Evolutionary conservation across 75 land plant species (phyloP).

Genomic region (Isoetes taiwanensis): DNA sequence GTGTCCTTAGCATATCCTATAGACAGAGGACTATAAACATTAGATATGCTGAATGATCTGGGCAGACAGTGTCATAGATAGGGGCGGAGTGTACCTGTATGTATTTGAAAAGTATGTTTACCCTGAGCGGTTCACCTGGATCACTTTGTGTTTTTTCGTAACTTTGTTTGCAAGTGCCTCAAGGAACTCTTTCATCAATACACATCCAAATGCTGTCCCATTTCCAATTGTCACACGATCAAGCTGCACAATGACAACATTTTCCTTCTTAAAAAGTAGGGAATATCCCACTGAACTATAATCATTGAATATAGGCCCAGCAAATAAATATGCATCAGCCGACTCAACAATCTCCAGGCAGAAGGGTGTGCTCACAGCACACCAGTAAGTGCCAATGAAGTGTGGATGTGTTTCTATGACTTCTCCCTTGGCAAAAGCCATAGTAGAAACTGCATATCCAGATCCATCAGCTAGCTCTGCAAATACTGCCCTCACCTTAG

Average conservation of each 20-base stretch:
- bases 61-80: not conserved
- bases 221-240: not conserved
- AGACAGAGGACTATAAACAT: not conserved
- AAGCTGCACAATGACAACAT: not conserved
- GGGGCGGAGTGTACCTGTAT: slow-evolving; percentile 38
- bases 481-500: not conserved
- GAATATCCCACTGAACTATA: slow-evolving; percentile 6
- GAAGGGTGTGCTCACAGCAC: slow-evolving; percentile 2
- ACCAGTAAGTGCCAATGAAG: slow-evolving; percentile 3
- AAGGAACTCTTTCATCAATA: slow-evolving; percentile 1
- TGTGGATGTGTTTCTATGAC: not conserved
- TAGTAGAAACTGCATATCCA: not conserved
- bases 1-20: slow-evolving; percentile 45
- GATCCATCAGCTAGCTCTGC: slow-evolving; percentile 2
- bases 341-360: slow-evolving; percentile 3
- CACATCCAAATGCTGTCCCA: not conserved
- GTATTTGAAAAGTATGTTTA: slow-evolving; percentile 60
- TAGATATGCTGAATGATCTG: not conserved
- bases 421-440: not conserved
- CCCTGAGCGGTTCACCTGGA: slow-evolving; percentile 45
- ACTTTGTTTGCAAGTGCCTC: not conserved
- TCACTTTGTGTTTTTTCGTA: slow-evolving; percentile 10
- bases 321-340: not conserved
- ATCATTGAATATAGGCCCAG: slow-evolving; percentile 1
- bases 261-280: not conserved